phyloP scores from a whole-genome alignment of 805 yeast species.

The Ogataea dorogensis region DNA sequence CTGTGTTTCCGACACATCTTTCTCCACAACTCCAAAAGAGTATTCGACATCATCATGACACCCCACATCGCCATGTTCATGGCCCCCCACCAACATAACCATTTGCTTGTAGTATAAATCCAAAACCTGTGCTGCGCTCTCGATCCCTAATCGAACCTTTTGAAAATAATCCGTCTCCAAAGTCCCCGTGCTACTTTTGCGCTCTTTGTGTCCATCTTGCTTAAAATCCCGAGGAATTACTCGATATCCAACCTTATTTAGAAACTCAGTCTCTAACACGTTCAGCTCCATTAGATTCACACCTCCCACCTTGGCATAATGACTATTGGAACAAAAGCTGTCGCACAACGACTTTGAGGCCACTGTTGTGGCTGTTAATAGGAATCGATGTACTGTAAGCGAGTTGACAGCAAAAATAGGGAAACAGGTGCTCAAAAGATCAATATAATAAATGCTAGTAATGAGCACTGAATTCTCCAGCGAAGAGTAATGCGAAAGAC shows the following conservation, averaged over 20 bases:
- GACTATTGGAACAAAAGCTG: slow-evolving; percentile 88
- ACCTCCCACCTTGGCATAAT: slow-evolving; percentile 96
- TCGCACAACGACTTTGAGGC: slow-evolving; percentile 92
- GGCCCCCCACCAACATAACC: slow-evolving; percentile 47
- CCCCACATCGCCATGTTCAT: slow-evolving; percentile 21
- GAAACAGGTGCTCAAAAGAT: slow-evolving; percentile 73
- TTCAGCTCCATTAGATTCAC: slow-evolving; percentile 80
- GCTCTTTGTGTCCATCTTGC: slow-evolving; percentile 29
- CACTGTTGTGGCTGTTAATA: slow-evolving; percentile 85
- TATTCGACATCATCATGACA: slow-evolving; percentile 28
- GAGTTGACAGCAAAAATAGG: slow-evolving; percentile 82
- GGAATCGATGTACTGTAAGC: slow-evolving; percentile 88
- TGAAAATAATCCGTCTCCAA: slow-evolving; percentile 33
- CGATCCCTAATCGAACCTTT: slow-evolving; percentile 28
- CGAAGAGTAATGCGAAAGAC: slow-evolving; percentile 81
- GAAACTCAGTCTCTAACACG: slow-evolving; percentile 83
- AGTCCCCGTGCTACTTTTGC: slow-evolving; percentile 27
- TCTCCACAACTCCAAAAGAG: slow-evolving; percentile 1
- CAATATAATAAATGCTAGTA: slow-evolving; percentile 86
- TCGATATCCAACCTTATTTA: slow-evolving; percentile 75
- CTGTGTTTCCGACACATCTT: too few relatives aligned
- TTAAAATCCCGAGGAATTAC: slow-evolving; percentile 57
- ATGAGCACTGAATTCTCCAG: slow-evolving; percentile 80
- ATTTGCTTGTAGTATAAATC: slow-evolving; percentile 49
- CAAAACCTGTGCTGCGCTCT: slow-evolving; percentile 39